Percentiles rank a stretch among this genome's conserved stretches.
These are phyloP conservation scores for Lachnellula occidentalis DNA, from an alignment of 2,329 filamentous ascomycete species.

Conservation along the genomic window DNA sequence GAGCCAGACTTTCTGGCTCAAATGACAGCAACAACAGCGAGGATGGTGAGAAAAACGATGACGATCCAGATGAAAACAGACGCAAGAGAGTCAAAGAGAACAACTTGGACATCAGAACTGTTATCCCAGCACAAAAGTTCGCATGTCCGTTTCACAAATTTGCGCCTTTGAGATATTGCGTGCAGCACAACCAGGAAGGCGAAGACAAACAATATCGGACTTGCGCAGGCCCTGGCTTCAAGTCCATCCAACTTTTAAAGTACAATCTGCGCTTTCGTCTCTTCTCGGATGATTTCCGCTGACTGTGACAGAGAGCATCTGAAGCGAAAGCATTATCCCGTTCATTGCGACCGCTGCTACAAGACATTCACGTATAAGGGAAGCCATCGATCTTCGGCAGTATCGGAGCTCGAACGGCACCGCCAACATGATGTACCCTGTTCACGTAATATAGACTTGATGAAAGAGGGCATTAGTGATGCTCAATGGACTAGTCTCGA, in stretches of 20 bases:
- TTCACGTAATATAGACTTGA: background rate
- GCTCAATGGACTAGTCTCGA: conserved; percentile 7
- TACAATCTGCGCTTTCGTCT: background rate
- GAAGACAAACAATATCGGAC: background rate
- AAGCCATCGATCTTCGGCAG: background rate
- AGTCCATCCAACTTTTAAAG: conserved; percentile 3
- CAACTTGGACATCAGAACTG: background rate
- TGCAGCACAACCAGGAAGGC: background rate
- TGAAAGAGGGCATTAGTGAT: conserved; percentile 11
- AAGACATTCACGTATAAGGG: background rate
- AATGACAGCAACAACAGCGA: conserved; percentile 2
- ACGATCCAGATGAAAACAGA: conserved; percentile 3
- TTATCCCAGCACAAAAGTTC: background rate
- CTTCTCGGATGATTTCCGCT: background rate
- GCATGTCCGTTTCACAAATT: conserved; percentile 6
- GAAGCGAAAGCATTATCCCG: conserved; percentile 3
- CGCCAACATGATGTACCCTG: conserved; percentile 1
- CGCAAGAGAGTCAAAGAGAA: conserved; percentile 5
- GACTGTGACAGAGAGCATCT: conserved; percentile 3
- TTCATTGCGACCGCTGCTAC: conserved; percentile 8
- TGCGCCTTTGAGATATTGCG: conserved; percentile 2
- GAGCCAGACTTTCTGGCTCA: background rate
- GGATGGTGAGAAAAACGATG: conserved; percentile 1
- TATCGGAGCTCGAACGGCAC: background rate
- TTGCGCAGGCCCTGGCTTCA: background rate